phyloP scores from a whole-genome alignment of 139 green algal genomes.

The Asterochloris erici region DNA sequence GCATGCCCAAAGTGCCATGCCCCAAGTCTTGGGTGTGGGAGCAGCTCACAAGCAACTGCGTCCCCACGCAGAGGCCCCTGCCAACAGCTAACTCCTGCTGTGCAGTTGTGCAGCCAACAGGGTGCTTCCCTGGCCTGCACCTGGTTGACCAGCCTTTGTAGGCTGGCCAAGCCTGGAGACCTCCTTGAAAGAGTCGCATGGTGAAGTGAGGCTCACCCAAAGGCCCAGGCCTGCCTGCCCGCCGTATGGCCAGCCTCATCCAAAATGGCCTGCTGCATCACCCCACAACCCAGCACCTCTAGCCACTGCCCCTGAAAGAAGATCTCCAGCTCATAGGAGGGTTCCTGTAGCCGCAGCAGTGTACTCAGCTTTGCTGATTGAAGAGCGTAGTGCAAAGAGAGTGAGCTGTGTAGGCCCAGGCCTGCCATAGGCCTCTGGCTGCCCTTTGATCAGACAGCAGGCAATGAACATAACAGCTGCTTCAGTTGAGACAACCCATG shows the following conservation, averaged over 20 bases:
- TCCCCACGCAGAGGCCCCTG: background rate
- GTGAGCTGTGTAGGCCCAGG: no score
- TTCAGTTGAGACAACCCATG: no score
- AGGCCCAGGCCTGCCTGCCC: conserved; percentile 81
- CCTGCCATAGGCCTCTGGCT: no score
- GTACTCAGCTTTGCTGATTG: no score
- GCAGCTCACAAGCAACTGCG: background rate
- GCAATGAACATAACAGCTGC: no score
- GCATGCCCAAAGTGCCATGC: no score
- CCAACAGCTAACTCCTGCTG: background rate
- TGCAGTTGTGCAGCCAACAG: background rate
- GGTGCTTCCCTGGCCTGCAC: background rate
- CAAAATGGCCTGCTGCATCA: conserved; percentile 8
- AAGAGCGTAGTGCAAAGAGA: no score
- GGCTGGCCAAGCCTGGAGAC: background rate
- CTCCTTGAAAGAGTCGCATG: background rate
- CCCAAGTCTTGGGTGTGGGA: background rate
- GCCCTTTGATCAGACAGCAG: no score
- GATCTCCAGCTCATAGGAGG: conserved; percentile 97
- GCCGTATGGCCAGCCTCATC: conserved; percentile 13
- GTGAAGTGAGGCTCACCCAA: conserved; percentile 35
- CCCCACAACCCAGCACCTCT: conserved; percentile 97
- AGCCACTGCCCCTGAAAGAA: conserved; percentile 98
- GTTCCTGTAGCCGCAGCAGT: conserved; percentile 42
- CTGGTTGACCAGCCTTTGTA: background rate